Percentiles rank a stretch among this genome's conserved stretches.
Conservation (phyloP, 495 filamentous ascomycete species). For the Penicillium canariense region DNA sequence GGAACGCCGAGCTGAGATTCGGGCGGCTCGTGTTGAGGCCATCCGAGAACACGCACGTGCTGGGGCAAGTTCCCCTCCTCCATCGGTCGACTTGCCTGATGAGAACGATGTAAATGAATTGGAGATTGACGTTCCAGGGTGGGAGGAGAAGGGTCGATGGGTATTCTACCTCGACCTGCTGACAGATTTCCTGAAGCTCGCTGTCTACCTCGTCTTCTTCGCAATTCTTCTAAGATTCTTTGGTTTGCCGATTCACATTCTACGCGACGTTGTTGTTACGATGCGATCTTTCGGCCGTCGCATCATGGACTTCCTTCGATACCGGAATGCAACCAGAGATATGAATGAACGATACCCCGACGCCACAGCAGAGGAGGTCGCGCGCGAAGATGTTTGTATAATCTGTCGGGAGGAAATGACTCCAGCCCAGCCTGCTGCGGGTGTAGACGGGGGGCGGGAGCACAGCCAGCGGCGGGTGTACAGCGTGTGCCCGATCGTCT, state of each 20-base stretch:
- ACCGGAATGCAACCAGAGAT: conserved; percentile 81
- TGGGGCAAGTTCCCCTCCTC: conserved; percentile 27
- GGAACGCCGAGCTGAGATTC: conserved; percentile 64
- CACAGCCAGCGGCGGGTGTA: conserved; percentile 9
- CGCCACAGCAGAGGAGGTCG: conserved; percentile 82
- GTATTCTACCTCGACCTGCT: conserved; percentile 84
- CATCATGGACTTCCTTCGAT: conserved; percentile 81
- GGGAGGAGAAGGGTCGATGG: conserved; percentile 96
- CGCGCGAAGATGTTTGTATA: conserved; percentile 88
- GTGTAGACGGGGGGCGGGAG: conserved; percentile 33
- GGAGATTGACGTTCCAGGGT: conserved; percentile 90
- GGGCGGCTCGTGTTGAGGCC: conserved; percentile 57
- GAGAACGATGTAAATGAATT: conserved; percentile 86
- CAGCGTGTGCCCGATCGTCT: conserved; percentile 66
- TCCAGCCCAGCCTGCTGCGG: conserved; percentile 53
- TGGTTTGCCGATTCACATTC: conserved; percentile 92
- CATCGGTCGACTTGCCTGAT: conserved; percentile 45
- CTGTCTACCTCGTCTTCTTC: conserved; percentile 89
- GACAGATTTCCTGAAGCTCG: conserved; percentile 87
- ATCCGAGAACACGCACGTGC: conserved; percentile 41
- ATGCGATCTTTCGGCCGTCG: conserved; percentile 86
- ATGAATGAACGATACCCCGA: conserved; percentile 93
- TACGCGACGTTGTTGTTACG: conserved; percentile 92
- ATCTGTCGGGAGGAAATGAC: conserved; percentile 97
- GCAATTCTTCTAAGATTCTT: conserved; percentile 89